Evolutionary conservation across 805 yeast genomes (phyloP), one percentile per base, ranked within the genome.

Genomic region (Maudiozyma turicensis): DNA sequence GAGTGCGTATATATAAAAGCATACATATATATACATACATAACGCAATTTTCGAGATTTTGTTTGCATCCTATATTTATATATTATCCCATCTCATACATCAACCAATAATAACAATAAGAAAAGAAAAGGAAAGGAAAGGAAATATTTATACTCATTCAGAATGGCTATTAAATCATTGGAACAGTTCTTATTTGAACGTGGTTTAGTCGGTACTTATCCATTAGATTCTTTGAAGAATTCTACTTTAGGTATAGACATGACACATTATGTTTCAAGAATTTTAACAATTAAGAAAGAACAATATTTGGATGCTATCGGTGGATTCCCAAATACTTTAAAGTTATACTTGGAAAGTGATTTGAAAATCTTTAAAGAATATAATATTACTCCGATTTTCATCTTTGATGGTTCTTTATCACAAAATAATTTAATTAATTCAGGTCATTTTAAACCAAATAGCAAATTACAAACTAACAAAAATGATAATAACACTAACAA

Each of bases 171-270:
- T 56, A 75, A 70, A 59, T 75, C 87, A 3, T 73, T 86, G 50
- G 93, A 86, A 58, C 73, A 84, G 3, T 81, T 74, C 61, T 71
- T 84, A 42, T 79, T 80, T 56, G 95, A 87, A 55, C 76, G 83
- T 51, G 77, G 81, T 50, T 67, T 84, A 43, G 81, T 80, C 44
- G 72, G 75, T 45, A 72, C 81, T 15, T 68, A 77, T 53, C 81
- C 91, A 11, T 71, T 87, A 56, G 84, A 83, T 37, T 68, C 79
- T 3, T 70, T 88, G 50, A 77, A 72, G 49, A 80, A 81, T 58
- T 76, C 90, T 30, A 77, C 82, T 13, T 69, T 88, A 46, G 96
- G 95, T 49, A 84, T 88, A 43, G 96, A 89, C 63, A 93, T 82
- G 11, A 85, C 80, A 54, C 89, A 87, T 61, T 89, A 87, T 59